phyloP scores from a whole-genome alignment of 2,329 filamentous ascomycete genomes.

The Cordyceps tenuipes region DNA sequence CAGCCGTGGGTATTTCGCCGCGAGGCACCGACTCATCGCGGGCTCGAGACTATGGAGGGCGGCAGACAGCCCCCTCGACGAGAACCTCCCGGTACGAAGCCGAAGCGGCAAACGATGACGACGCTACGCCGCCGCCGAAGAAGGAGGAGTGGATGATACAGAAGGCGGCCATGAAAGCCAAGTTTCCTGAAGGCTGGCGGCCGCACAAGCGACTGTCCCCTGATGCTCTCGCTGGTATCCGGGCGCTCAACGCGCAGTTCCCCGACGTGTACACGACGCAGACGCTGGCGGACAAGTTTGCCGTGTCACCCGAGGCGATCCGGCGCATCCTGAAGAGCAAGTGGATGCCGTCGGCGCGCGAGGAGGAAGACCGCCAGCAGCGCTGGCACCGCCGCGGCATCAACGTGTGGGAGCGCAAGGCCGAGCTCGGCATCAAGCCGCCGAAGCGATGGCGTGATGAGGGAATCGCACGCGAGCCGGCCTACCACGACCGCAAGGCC shows the following conservation, averaged over 20 bases:
- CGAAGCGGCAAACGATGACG: not conserved
- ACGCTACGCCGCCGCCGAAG: slow-evolving; percentile 11
- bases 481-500: slow-evolving; percentile 30
- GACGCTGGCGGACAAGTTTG: slow-evolving; percentile 67
- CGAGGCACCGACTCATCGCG: not conserved
- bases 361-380: slow-evolving; percentile 48
- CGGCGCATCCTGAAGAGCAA: slow-evolving; percentile 77
- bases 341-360: slow-evolving; percentile 55
- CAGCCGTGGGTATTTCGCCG: not conserved
- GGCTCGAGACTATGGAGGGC: not conserved
- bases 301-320: slow-evolving; percentile 80
- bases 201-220: slow-evolving; percentile 84
- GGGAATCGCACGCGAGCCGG: slow-evolving; percentile 39
- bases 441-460: slow-evolving; percentile 51
- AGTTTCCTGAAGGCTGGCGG: slow-evolving; percentile 75
- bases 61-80: not conserved
- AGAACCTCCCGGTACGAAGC: not conserved
- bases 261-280: slow-evolving; percentile 69
- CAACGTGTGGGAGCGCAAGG: slow-evolving; percentile 50
- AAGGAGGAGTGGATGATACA: slow-evolving; percentile 62
- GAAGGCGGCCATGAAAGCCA: slow-evolving; percentile 64
- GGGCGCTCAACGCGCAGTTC: slow-evolving; percentile 68
- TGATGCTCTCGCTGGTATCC: slow-evolving; percentile 84
- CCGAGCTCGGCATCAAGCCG: slow-evolving; percentile 53
- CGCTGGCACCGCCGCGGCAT: slow-evolving; percentile 56